Base-by-base conservation (phyloP, 1,284 basidiomycete genomes). In the Puccinia polysora region DNA sequence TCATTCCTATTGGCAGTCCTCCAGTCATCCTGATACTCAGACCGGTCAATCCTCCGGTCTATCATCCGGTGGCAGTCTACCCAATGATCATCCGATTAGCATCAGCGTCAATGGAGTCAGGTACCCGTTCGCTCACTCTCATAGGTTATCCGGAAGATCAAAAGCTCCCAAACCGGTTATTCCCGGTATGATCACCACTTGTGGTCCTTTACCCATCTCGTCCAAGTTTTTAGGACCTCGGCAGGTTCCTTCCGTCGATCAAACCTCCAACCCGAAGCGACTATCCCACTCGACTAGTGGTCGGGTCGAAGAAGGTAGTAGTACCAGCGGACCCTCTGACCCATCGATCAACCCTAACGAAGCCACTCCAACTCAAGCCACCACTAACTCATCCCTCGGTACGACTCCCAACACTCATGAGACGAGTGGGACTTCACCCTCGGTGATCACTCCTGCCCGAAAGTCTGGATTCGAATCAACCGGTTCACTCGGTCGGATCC, bases 191-290 rank as follows among this genome's bases (percentile, higher is more conserved):
- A 62, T 62, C 47, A 62, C 68, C 20, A 62, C 56, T 45, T 62
- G 56, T 38, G 56, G 68, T 12, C 36, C 68, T 7, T 25, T 52
- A 4, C 58, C 68, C 5, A 58, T 62, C 5, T n/a, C 52, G 14
- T 70, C 68, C 10, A 58, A 59, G 47, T 62, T 62, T 23, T 30
- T 70, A 2, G 56, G 56, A 14, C 68, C 58, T 32, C 43, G 34
- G n/a, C 32, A 25, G 20, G 23, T 40, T 20, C n/a, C 32, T 6
- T 28, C 53, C 18, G 20, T 40, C 14, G 20, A 20, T 34, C 52
- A 23, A 34, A n/a, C 43, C 20, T 25, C 1, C 1, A 50, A 6
- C 15, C 45, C 63, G 18, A 8, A 8, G 40, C 40, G 8, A n/a
- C 18, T 43, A 43, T 65, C 63, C 20, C 14, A 65, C 34, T 50